Percentiles rank a stretch among this genome's conserved stretches.
These are phyloP conservation scores for Allomyces arbusculus DNA, from an alignment of 192 early-diverging fungal species.

Conservation along the genomic window DNA sequence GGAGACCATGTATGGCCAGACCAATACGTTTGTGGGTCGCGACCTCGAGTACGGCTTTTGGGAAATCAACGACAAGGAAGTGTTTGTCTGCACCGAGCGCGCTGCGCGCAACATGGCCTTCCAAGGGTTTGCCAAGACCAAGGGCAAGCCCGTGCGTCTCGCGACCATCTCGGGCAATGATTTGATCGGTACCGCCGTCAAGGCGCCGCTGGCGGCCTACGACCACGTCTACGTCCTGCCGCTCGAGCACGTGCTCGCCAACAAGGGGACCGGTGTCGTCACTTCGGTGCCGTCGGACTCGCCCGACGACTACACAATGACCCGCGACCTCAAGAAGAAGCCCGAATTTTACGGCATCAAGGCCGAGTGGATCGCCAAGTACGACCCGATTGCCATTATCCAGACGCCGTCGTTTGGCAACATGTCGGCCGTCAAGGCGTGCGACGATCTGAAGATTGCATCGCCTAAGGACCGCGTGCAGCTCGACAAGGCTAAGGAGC, in stretches of 20 bases:
- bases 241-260: conserved; percentile 87
- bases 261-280: conserved; percentile 95
- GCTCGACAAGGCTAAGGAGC: conserved; percentile 81
- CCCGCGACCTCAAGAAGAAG: conserved; percentile 88
- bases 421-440: conserved; percentile 60
- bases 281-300: conserved; percentile 98
- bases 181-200: conserved; percentile 73
- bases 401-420: conserved; percentile 67
- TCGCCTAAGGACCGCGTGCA: conserved; percentile 88
- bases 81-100: conserved; percentile 75
- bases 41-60: conserved; percentile 80
- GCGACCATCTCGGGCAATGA: conserved; percentile 52
- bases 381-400: conserved; percentile 70
- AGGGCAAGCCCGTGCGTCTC: conserved; percentile 48
- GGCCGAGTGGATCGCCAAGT: conserved; percentile 65
- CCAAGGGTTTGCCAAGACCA: conserved; percentile 58
- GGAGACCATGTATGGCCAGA: conserved; percentile 99
- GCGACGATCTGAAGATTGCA: conserved; percentile 83
- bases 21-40: conserved; percentile 91
- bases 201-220: conserved; percentile 66
- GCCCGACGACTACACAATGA: conserved; percentile 83
- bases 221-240: conserved; percentile 77
- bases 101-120: conserved; percentile 94
- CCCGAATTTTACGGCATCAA: conserved; percentile 75
- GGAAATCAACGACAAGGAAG: conserved; percentile 51